Evolutionary conservation across 495 filamentous ascomycete species (phyloP).

Genomic region (Penicillium bialowiezense): DNA sequence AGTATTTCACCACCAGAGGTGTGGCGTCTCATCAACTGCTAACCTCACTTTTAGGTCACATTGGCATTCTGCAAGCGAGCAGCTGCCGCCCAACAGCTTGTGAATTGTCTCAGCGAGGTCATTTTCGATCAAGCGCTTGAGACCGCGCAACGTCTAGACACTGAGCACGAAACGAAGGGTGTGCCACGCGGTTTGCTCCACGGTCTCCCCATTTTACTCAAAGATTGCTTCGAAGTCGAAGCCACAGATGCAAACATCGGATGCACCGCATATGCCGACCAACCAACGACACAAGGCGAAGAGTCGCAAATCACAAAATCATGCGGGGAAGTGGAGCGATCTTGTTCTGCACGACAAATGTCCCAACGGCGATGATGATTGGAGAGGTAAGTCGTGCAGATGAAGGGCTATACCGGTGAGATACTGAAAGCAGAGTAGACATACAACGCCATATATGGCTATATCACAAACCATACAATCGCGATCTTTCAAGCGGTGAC

Average conservation of each 20-base stretch:
- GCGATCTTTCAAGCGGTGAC: constrained; percentile 40
- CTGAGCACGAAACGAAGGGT: not conserved
- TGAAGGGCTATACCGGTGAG: too few species aligned
- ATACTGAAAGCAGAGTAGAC: too few species aligned
- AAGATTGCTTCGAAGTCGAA: constrained; percentile 56
- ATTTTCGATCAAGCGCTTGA: constrained; percentile 1
- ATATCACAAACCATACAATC: too few species aligned
- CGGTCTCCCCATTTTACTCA: constrained; percentile 53
- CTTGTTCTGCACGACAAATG: constrained; percentile 3
- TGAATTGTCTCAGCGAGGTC: not conserved
- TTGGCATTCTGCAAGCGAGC: not conserved
- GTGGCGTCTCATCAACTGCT: too few species aligned
- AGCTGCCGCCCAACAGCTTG: not conserved
- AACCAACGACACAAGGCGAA: constrained; percentile 26
- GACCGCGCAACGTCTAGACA: not conserved
- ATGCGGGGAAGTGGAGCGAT: constrained; percentile 4
- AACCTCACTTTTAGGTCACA: not conserved
- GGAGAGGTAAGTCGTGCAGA: not conserved
- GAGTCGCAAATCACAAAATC: constrained; percentile 3
- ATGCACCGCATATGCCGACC: constrained; percentile 39
- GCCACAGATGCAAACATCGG: constrained; percentile 48
- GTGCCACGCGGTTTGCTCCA: constrained; percentile 26
- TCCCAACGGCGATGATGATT: not conserved
- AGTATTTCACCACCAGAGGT: too few species aligned
- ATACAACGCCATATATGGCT: too few species aligned